Evolutionary conservation across 768 basidiomycete genomes (phyloP).

Genomic region (Leccinellum rugosiceps): DNA sequence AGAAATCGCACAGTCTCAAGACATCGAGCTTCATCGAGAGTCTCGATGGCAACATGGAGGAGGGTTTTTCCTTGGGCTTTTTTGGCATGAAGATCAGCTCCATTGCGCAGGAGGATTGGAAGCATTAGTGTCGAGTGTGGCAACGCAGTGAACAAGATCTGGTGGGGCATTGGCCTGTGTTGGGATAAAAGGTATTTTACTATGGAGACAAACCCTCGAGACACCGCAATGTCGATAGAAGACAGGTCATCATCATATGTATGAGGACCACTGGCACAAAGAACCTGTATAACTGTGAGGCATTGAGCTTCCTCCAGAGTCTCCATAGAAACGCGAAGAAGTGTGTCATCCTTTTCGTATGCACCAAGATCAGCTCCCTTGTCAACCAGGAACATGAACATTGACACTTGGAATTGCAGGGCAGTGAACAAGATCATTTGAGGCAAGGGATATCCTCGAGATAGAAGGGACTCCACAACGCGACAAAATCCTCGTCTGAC

Average conservation of each 20-base stretch:
- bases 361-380: neutral
- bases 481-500: neutral
- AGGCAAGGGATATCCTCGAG: neutral
- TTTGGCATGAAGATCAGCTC: neutral
- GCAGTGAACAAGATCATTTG: neutral
- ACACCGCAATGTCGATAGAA: neutral
- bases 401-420: neutral
- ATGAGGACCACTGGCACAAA: neutral
- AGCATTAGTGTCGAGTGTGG: too few relatives aligned
- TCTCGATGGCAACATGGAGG: neutral
- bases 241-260: neutral
- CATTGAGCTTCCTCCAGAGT: neutral
- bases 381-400: neutral
- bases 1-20: neutral
- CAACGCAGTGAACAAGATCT: neutral
- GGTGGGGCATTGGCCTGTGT: neutral
- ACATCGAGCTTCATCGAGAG: neutral
- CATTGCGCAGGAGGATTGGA: neutral
- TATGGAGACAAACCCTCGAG: neutral
- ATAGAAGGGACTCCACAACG: neutral
- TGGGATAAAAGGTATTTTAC: neutral
- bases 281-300: neutral
- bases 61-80: neutral
- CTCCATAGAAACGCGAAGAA: neutral
- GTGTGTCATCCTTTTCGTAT: neutral